A percentile compares a stretch with the other conserved stretches of the same genome.
Evolutionary conservation across 305 asterid genomes (phyloP).

Genomic region (Solanum hybrid): DNA sequence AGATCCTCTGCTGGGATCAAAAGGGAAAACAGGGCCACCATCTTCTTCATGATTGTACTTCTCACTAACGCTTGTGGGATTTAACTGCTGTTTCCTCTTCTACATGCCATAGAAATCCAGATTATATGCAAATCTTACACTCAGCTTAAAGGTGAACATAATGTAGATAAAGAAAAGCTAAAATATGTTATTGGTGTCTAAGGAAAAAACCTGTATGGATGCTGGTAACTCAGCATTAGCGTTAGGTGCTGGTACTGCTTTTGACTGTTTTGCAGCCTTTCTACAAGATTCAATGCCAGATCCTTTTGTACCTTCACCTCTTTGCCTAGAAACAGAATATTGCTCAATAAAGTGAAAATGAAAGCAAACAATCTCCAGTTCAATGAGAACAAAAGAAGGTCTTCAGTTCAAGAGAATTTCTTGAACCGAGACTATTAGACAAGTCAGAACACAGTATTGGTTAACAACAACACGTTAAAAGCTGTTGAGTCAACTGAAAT

Average conservation of each 20-base stretch:
- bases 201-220: constrained; percentile 49
- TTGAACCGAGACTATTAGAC: background rate
- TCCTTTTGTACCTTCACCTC: constrained; percentile 40
- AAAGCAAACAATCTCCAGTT: background rate
- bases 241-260: constrained; percentile 55
- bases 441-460: background rate
- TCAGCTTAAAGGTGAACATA: background rate
- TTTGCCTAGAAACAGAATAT: constrained; percentile 33
- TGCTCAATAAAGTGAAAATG: background rate
- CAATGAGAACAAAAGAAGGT: background rate
- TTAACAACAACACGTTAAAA: background rate
- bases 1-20: constrained; percentile 37
- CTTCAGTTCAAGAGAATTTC: background rate
- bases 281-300: constrained; percentile 32
- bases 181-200: background rate
- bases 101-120: constrained; percentile 10
- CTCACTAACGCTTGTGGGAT: constrained; percentile 53
- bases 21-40: constrained; percentile 37
- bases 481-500: background rate
- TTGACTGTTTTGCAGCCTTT: constrained; percentile 39
- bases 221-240: constrained; percentile 61
- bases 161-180: background rate
- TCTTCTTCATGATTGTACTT: constrained; percentile 42
- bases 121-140: background rate
- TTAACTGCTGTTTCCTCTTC: constrained; percentile 46